Evolutionary conservation across 2,329 filamentous ascomycete genomes (phyloP).

Genomic region (Paecilomyces niveus): DNA sequence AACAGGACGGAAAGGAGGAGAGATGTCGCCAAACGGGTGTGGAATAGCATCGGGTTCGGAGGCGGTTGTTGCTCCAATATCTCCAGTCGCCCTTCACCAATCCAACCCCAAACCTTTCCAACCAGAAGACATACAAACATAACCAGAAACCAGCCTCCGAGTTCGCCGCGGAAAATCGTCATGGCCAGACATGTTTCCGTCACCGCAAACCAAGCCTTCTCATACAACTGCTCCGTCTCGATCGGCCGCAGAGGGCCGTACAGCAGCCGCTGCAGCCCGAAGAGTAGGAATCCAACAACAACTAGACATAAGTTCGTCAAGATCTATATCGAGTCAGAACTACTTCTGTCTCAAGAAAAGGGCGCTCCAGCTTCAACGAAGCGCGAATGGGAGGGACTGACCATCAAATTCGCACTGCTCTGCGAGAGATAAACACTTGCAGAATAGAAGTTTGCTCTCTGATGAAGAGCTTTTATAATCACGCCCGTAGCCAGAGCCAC

Average conservation of each 20-base stretch:
- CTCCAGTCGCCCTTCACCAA: constrained; percentile 89
- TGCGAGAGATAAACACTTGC: constrained; percentile 95
- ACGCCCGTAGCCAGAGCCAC: constrained; percentile 77
- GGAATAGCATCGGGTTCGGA: constrained; percentile 79
- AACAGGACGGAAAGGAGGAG: constrained; percentile 72
- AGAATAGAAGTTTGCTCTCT: constrained; percentile 96
- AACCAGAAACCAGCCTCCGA: constrained; percentile 87
- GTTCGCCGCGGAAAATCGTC: constrained; percentile 95
- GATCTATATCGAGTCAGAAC: constrained; percentile 49
- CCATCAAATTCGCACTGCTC: constrained; percentile 91
- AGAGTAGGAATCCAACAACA: constrained; percentile 71
- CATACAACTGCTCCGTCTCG: constrained; percentile 94
- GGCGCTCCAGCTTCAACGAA: not conserved
- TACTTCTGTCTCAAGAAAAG: not conserved
- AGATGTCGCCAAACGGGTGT: constrained; percentile 71
- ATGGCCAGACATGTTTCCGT: constrained; percentile 95
- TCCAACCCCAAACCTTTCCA: constrained; percentile 98
- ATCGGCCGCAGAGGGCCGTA: constrained; percentile 86
- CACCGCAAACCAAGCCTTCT: constrained; percentile 96
- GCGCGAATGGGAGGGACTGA: constrained; percentile 36
- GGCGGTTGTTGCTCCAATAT: constrained; percentile 92
- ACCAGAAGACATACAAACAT: constrained; percentile 94
- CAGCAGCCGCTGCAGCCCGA: constrained; percentile 79
- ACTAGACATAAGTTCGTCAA: constrained; percentile 86
- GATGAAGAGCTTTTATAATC: constrained; percentile 82